phyloP scores from a whole-genome alignment of 2,329 filamentous ascomycete genomes.

The Lachnum nothofagi region DNA sequence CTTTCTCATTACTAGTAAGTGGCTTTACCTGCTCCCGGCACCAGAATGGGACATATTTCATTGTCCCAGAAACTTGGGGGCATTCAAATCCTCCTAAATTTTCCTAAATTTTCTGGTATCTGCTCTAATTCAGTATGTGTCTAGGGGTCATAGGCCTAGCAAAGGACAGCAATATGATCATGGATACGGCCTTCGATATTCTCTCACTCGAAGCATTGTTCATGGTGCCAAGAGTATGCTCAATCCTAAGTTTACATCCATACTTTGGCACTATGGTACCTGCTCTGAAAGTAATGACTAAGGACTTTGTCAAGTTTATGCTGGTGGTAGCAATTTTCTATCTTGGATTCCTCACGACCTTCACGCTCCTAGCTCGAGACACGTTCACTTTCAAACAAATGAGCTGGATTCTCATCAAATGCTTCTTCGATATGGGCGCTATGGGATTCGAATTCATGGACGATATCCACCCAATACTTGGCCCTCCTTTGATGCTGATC shows the following conservation, averaged over 20 bases:
- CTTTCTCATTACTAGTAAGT: conserved; percentile 69
- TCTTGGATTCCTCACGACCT: conserved; percentile 83
- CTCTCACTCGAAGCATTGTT: conserved; percentile 83
- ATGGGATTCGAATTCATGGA: conserved; percentile 55
- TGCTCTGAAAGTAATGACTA: no score
- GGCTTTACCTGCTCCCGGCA: no score
- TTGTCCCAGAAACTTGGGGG: no score
- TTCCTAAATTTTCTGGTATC: no score
- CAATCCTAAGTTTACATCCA: conserved; percentile 76
- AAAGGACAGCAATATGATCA: conserved; percentile 55
- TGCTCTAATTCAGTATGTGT: conserved; percentile 2
- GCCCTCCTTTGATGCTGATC: conserved; percentile 43
- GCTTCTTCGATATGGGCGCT: conserved; percentile 73
- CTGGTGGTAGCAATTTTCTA: conserved; percentile 78
- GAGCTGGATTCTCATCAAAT: conserved; percentile 72
- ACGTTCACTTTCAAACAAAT: conserved; percentile 60
- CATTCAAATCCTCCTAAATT: no score
- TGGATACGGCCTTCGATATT: conserved; percentile 81
- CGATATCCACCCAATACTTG: conserved; percentile 26
- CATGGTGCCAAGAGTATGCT: conserved; percentile 83
- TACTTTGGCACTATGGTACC: conserved; percentile 84
- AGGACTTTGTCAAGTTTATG: conserved; percentile 82
- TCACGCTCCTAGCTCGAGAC: conserved; percentile 70
- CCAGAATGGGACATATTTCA: no score
- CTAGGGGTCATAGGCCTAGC: conserved; percentile 63